These are phyloP conservation scores for Handroanthus guayacan DNA, from an alignment of 257 asterid species.

Conservation along the genomic window DNA sequence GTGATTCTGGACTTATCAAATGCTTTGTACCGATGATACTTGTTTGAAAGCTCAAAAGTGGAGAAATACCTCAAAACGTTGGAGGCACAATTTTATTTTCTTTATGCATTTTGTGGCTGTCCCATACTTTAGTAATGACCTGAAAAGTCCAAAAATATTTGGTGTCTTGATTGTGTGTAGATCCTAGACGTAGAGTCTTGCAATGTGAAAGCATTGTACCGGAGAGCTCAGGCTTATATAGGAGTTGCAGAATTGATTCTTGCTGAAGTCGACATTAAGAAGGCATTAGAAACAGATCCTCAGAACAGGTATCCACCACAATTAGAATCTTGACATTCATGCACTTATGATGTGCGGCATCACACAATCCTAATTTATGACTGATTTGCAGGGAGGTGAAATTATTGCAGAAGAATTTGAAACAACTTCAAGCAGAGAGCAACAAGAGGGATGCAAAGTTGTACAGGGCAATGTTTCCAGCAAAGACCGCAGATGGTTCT, in stretches of 20 bases:
- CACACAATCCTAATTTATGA: not conserved
- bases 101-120: conserved; percentile 15
- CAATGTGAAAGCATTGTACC: conserved; percentile 79
- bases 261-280: conserved; percentile 74
- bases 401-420: conserved; percentile 56
- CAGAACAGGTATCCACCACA: conserved; percentile 52
- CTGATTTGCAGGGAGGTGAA: conserved; percentile 64
- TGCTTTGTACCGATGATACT: not conserved
- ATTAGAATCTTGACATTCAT: not conserved
- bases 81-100: not conserved
- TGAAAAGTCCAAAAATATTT: not conserved
- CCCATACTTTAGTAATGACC: not conserved
- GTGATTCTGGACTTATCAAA: not conserved
- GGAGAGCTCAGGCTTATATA: conserved; percentile 77
- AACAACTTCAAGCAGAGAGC: conserved; percentile 59
- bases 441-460: conserved; percentile 65
- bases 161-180: conserved; percentile 36
- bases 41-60: conserved; percentile 20
- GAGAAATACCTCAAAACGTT: not conserved
- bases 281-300: conserved; percentile 80
- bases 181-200: conserved; percentile 62
- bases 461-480: conserved; percentile 59
- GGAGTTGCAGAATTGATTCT: conserved; percentile 56
- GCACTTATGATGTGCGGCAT: not conserved
- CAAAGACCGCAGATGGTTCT: conserved; percentile 47